phyloP scores from a whole-genome alignment of 2,329 filamentous ascomycete genomes.

The Trematosphaeria pertusa region DNA sequence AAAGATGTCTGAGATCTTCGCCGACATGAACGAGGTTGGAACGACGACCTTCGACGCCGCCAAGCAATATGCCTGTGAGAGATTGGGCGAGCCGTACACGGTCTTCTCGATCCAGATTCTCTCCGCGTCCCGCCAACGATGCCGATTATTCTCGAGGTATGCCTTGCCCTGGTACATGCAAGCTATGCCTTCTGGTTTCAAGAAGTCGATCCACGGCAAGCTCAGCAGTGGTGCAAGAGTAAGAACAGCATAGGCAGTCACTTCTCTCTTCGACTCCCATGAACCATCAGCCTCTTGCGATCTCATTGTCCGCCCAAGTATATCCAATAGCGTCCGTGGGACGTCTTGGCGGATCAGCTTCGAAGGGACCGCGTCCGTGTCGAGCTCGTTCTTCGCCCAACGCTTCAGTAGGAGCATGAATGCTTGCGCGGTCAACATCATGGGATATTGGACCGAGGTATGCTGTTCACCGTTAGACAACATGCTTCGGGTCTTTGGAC shows the following conservation, averaged over 20 bases:
- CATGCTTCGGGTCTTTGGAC: neutral
- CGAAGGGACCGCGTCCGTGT: slow-evolving; percentile 9
- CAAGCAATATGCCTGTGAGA: slow-evolving; percentile 34
- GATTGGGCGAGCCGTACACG: slow-evolving; percentile 19
- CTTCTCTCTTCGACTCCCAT: slow-evolving; percentile 19
- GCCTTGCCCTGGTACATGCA: slow-evolving; percentile 19
- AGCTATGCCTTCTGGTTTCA: slow-evolving; percentile 13
- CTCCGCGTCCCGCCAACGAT: slow-evolving; percentile 11
- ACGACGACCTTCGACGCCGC: slow-evolving; percentile 31
- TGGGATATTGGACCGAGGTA: slow-evolving; percentile 18
- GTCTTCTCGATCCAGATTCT: slow-evolving; percentile 20
- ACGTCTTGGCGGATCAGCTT: slow-evolving; percentile 11
- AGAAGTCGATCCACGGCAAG: slow-evolving; percentile 31
- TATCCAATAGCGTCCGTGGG: slow-evolving; percentile 16
- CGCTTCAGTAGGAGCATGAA: slow-evolving; percentile 12
- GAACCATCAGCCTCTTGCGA: slow-evolving; percentile 17
- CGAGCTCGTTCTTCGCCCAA: slow-evolving; percentile 17
- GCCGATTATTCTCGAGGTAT: slow-evolving; percentile 16
- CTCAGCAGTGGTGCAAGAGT: slow-evolving; percentile 14
- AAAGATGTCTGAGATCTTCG: slow-evolving; percentile 10
- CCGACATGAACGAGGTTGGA: slow-evolving; percentile 4
- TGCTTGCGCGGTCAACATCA: slow-evolving; percentile 19
- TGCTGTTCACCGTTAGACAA: slow-evolving; percentile 11
- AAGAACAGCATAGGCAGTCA: slow-evolving; percentile 20
- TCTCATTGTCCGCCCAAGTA: slow-evolving; percentile 13